Base-by-base conservation (phyloP, 441 rosid genomes). In the Croton setiger region DNA sequence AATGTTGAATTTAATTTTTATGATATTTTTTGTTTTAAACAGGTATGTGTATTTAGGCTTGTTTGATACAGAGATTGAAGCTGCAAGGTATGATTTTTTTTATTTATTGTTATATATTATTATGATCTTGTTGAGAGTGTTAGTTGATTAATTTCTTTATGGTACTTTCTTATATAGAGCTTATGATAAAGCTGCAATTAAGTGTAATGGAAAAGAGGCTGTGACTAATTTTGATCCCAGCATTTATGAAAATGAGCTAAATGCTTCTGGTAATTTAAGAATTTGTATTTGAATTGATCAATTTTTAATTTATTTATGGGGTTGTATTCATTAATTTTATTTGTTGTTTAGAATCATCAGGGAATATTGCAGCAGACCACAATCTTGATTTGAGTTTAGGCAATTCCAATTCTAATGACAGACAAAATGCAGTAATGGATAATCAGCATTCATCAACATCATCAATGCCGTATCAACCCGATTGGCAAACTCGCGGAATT, bases 21-120 rank as follows among this genome's bases (percentile, higher is more conserved):
- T 27, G 49, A 61, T 44, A 76, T 72, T 58, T 13, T 54, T 14
- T n/a, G n/a, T 62, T 53, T 69, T 68, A 9, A 45, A 17, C 79
- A 94, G 99, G 85, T 94, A 95, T 54, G 98, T 95, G 27, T 95
- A 95, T 71, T 71, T 95, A 79, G 99, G 99, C 33, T 82, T 95
- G 82, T 95, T 95, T 69, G 99, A 92, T 70, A 86, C 97, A n/a
- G 99, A 95, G 73, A 80, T 95, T 41, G 98, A 95, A 68, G 99
- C 99, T 33, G 99, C 97, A 69, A 88, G 97, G 98, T 94, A 10
- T 5, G n/a, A 14, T 39, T 9, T 39, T 39, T 39, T 27, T 27
- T 27, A 0, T 27, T 27, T 27, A 27, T 27, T 27, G 31, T 27
- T 27, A 27, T 27, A 2, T 27, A 27, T 27, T 2, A 27, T 45